phyloP scores from a whole-genome alignment of 257 asterid genomes.

The Solanum megistacrolobum region DNA sequence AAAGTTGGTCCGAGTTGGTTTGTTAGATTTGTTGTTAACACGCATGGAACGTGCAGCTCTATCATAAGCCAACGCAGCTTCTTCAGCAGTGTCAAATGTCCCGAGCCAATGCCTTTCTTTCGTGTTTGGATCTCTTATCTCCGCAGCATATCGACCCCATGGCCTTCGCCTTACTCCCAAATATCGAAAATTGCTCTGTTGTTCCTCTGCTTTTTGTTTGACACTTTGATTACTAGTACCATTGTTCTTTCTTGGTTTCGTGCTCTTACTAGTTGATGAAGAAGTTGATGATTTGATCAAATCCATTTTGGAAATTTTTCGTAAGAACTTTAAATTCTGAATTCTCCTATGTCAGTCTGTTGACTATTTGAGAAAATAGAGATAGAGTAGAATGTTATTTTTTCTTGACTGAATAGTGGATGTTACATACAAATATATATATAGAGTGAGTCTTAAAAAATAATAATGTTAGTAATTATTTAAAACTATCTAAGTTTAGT shows the following conservation, averaged over 20 bases:
- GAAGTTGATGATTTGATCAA: background rate
- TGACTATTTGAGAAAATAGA: background rate
- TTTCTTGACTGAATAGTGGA: background rate
- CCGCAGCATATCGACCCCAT: conserved; percentile 91
- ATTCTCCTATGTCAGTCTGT: too few relatives aligned
- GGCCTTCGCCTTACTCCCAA: conserved; percentile 81
- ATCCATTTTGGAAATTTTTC: background rate
- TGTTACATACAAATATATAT: background rate
- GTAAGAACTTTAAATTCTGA: background rate
- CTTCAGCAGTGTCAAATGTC: conserved; percentile 85
- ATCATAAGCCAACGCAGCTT: conserved; percentile 85
- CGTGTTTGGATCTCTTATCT: conserved; percentile 75
- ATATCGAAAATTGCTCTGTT: conserved; percentile 22
- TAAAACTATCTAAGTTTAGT: background rate
- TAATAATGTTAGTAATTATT: background rate
- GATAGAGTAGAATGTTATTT: background rate
- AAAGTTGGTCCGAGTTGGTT: conserved; percentile 62
- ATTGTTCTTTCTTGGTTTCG: background rate
- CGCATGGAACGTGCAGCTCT: conserved; percentile 83
- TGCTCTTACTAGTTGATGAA: background rate
- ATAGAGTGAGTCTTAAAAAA: background rate
- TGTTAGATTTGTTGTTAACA: conserved; percentile 21
- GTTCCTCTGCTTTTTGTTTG: conserved; percentile 10
- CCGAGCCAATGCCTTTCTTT: conserved; percentile 90
- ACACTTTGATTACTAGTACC: background rate